These are phyloP conservation scores for Gillenia trifoliata DNA, from an alignment of 306 rosid genomes.

Conservation along the genomic window DNA sequence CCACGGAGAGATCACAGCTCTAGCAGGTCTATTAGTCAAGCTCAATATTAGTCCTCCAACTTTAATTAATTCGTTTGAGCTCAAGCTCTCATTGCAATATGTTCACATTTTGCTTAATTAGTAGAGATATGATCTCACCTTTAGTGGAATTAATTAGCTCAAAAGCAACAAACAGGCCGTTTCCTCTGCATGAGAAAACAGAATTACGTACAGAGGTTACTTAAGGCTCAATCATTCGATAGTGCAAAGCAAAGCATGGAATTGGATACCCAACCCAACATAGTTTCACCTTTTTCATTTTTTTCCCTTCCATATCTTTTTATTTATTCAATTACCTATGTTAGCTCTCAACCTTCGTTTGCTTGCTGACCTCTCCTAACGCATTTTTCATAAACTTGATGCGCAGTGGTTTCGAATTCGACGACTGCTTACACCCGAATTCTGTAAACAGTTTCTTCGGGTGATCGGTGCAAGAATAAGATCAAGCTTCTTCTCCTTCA, in stretches of 20 bases:
- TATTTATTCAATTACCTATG: background rate
- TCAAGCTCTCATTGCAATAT: background rate
- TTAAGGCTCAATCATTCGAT: slow-evolving; percentile 23
- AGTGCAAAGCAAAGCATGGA: slow-evolving; percentile 23
- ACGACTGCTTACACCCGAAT: background rate
- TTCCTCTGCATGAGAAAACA: background rate
- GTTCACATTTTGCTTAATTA: background rate
- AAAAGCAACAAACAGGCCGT: background rate
- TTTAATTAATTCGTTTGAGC: background rate
- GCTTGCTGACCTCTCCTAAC: background rate
- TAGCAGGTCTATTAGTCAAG: no score
- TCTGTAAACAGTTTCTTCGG: background rate
- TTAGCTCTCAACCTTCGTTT: background rate
- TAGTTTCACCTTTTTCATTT: background rate
- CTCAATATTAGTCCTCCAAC: no score
- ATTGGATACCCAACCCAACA: slow-evolving; percentile 22
- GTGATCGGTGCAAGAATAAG: background rate
- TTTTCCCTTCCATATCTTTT: background rate
- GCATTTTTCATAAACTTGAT: background rate
- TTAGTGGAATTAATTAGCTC: background rate
- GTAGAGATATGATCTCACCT: background rate
- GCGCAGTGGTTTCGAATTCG: background rate
- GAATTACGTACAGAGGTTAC: slow-evolving; percentile 16
- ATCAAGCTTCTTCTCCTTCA: background rate
- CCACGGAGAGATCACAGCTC: no score